Evolutionary conservation across 169 alveolate species (phyloP), one percentile per base, ranked within the genome.

Genomic region (Plasmodium ovale): DNA sequence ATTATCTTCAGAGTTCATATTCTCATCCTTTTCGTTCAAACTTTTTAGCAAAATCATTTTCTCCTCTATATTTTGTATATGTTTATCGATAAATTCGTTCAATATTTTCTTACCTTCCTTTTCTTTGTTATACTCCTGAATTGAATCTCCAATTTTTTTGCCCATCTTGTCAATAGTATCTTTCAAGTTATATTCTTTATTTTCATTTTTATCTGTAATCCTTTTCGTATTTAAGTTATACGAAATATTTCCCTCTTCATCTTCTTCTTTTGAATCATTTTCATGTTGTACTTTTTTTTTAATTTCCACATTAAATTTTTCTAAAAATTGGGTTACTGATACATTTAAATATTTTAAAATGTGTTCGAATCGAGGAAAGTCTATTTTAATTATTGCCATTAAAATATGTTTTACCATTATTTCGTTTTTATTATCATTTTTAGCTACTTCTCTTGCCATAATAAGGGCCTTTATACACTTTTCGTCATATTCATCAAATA

Each of bases 401-500:
- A 77, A 77, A 35, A 77, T 59, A 47, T 77, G 88, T 25, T 77
- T 77, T 35, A 77, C 25, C 23, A 59, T 35, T 16, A 77, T 64
- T 37, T 77, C 88, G 6, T 49, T 35, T 25, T 77, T 77, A 67
- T 77, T 31, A 10, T 77, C 56, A 77, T 77, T 77, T 77, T 77
- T 77, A 14, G 88, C 88, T 6, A 77, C 88, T 60, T 77, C 88
- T 14, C 88, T 77, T 54, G 88, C 88, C 77, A 77, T 77, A 62
- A 77, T 77, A 0, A 77, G 67, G 10, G 88, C 88, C 35, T 67
- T 77, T 37, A 77, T 77, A 39, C 88, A 77, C 16, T 77, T 77
- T 49, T 77, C 88, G 47, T 77, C 88, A 37, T 77, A 77, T 35
- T 77, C 77, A 23, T 77, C 88, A 77, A 77, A 77, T n/a, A 77